A percentile compares a stretch with the other conserved stretches of the same genome.
Evolutionary conservation across 441 rosid species (phyloP).

Genomic region (Codiaeum variegatum): DNA sequence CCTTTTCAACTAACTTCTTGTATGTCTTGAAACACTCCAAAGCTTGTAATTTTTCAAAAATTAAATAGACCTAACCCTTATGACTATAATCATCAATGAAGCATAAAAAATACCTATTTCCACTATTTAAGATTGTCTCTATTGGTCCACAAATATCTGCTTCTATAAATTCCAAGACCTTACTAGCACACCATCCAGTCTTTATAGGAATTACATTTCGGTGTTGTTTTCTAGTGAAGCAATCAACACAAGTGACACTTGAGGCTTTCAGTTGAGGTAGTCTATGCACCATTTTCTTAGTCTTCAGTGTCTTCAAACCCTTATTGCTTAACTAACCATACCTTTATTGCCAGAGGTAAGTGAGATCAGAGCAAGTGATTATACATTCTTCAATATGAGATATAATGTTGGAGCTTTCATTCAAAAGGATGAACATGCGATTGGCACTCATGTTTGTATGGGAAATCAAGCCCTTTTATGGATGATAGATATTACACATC

Average conservation of each 20-base stretch:
- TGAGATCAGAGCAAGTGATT: background rate
- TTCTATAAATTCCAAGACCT: background rate
- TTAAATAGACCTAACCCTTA: background rate
- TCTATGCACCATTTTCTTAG: constrained; percentile 4
- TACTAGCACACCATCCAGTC: background rate
- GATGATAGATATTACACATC: too few relatives aligned
- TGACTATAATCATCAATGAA: constrained; percentile 7
- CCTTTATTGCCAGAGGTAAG: background rate
- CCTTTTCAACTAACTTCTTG: background rate
- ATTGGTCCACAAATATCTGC: background rate
- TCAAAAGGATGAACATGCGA: too few relatives aligned
- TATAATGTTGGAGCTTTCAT: background rate
- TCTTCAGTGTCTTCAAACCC: background rate
- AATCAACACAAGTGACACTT: background rate
- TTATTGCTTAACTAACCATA: constrained; percentile 1
- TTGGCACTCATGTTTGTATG: too few relatives aligned
- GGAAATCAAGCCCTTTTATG: too few relatives aligned
- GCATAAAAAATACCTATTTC: background rate
- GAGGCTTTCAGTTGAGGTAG: background rate
- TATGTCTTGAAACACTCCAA: background rate
- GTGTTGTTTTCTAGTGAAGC: constrained; percentile 4
- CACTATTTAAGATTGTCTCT: background rate
- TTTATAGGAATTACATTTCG: background rate
- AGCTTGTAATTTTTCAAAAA: background rate
- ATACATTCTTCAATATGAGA: background rate